Evolutionary conservation across 331 rosid species (phyloP).

Genomic region (Pyrus hybrid): DNA sequence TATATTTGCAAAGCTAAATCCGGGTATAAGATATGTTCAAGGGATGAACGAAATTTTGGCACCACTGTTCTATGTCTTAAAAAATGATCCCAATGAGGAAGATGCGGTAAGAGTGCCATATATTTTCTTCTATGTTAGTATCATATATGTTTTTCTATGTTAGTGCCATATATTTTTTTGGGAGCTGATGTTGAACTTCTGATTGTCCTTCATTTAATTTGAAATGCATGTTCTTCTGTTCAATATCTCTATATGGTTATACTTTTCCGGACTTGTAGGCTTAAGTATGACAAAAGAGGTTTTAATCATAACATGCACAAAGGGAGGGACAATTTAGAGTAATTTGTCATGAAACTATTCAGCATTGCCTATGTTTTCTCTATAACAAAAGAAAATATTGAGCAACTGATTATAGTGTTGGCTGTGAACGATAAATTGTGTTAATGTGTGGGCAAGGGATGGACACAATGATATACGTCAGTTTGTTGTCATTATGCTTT

Average conservation of each 20-base stretch:
- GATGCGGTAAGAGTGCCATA: slow-evolving; percentile 54
- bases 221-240: not conserved
- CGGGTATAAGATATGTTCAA: slow-evolving; percentile 97
- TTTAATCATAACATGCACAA: not conserved
- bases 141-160: not conserved
- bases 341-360: not conserved
- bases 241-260: not conserved
- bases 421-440: not conserved
- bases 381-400: not conserved
- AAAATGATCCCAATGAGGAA: slow-evolving; percentile 85
- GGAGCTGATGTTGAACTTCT: not conserved
- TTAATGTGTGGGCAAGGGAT: not conserved
- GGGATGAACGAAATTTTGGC: slow-evolving; percentile 98
- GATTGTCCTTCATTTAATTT: not conserved
- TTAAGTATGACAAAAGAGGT: not conserved
- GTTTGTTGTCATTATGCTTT: not conserved
- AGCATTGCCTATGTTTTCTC: not conserved
- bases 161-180: not conserved
- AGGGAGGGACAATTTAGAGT: not conserved
- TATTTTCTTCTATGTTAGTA: not conserved
- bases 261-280: not conserved
- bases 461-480: not conserved
- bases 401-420: not conserved
- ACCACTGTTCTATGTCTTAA: slow-evolving; percentile 81
- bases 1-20: slow-evolving; percentile 90